Evolutionary conservation across 2,329 filamentous ascomycete genomes (phyloP).

Genomic region (Xylaria multiplex): DNA sequence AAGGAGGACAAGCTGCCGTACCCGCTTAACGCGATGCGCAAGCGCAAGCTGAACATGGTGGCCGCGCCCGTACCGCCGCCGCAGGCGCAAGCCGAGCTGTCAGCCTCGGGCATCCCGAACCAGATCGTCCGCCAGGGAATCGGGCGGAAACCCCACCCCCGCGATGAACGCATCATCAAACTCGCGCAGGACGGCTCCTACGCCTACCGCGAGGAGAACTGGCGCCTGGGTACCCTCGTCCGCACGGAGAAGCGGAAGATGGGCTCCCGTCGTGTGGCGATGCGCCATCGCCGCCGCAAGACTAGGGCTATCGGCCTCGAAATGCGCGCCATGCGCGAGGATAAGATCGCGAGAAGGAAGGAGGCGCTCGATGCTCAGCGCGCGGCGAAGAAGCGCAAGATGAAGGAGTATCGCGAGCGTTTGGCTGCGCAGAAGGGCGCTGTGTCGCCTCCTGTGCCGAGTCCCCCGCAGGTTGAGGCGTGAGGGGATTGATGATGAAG

Average conservation of each 20-base stretch:
- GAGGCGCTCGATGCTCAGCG: slow-evolving; percentile 46
- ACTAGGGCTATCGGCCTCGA: slow-evolving; percentile 45
- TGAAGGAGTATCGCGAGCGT: slow-evolving; percentile 42
- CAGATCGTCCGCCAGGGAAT: slow-evolving; percentile 54
- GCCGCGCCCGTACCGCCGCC: slow-evolving; percentile 58
- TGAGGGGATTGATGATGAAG: background rate
- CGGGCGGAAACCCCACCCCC: slow-evolving; percentile 48
- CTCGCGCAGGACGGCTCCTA: slow-evolving; percentile 60
- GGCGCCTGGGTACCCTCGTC: slow-evolving; percentile 65
- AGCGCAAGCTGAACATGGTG: slow-evolving; percentile 79
- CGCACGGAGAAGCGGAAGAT: slow-evolving; percentile 59
- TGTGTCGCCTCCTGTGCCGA: slow-evolving; percentile 3
- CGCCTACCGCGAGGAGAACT: slow-evolving; percentile 69
- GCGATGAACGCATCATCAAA: slow-evolving; percentile 59
- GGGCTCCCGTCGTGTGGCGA: slow-evolving; percentile 58
- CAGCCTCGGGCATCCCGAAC: slow-evolving; percentile 62
- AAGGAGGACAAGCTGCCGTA: slow-evolving; percentile 83
- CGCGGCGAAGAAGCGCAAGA: slow-evolving; percentile 37
- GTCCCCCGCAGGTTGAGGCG: slow-evolving; percentile 19
- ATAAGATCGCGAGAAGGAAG: slow-evolving; percentile 48
- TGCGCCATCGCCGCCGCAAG: slow-evolving; percentile 60
- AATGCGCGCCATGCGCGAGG: slow-evolving; percentile 47
- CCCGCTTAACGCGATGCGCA: slow-evolving; percentile 76
- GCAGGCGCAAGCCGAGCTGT: slow-evolving; percentile 52
- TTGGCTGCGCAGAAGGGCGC: slow-evolving; percentile 23